Evolutionary conservation across 148 eudicot genomes (phyloP).

Genomic region (Pharnaceum exiguum): DNA sequence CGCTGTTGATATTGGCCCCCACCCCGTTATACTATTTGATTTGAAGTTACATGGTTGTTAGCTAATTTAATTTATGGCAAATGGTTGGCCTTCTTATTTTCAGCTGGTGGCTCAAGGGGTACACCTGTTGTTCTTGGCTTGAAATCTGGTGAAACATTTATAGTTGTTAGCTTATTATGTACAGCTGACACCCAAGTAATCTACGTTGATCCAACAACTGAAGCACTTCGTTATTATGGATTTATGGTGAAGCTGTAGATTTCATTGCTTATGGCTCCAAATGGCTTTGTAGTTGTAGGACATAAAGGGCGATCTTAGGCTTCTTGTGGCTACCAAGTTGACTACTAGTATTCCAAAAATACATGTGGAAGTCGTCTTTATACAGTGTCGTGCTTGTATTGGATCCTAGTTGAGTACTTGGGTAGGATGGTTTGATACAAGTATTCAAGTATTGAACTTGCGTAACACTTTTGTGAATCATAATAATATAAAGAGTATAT

Average conservation of each 20-base stretch:
- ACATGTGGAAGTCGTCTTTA: conserved; percentile 82
- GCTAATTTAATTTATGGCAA: not conserved
- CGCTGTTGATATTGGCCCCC: too few relatives aligned
- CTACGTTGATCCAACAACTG: conserved; percentile 92
- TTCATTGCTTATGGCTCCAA: conserved; percentile 77
- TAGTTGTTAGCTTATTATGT: conserved; percentile 61
- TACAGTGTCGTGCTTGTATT: too few relatives aligned
- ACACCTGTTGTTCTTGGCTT: conserved; percentile 80
- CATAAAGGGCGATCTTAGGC: conserved; percentile 77
- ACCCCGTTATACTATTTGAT: too few relatives aligned
- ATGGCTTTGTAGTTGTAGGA: conserved; percentile 57
- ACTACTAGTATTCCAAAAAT: conserved; percentile 63
- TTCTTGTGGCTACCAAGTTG: conserved; percentile 87
- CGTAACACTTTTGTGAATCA: too few relatives aligned
- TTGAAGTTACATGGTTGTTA: not conserved
- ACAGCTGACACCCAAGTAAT: conserved; percentile 80
- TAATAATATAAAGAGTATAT: too few relatives aligned
- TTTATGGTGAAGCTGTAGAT: conserved; percentile 86
- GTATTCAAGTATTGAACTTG: too few relatives aligned
- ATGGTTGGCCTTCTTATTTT: conserved; percentile 7
- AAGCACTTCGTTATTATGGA: conserved; percentile 59
- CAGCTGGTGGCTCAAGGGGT: conserved; percentile 53
- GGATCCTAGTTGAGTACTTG: too few relatives aligned
- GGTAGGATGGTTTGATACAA: too few relatives aligned
- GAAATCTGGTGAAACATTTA: conserved; percentile 81